Evolutionary conservation across 306 rosid species (phyloP), one percentile per base, ranked within the genome.

Genomic region (Cicer arietinum): DNA sequence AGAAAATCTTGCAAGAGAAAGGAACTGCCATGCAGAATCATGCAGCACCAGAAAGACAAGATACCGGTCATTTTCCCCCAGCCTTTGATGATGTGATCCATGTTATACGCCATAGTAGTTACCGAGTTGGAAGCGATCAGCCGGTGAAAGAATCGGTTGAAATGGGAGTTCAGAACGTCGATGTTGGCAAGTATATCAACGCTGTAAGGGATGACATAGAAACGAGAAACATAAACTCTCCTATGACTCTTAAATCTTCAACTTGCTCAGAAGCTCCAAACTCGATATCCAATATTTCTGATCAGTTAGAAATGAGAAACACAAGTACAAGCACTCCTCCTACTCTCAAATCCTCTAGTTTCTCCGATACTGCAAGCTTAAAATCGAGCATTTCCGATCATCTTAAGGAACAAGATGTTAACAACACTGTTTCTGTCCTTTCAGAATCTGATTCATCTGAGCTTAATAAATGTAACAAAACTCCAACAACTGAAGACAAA

Each of bases 81-180:
- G 98, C 90, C 50, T 92, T 95, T 86, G 99, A 92, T 59, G 99
- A 92, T 40, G 80, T 95, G 48, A 95, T 95, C 84, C 97, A 95
- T 83, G 99, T 95, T 14, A 92, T 95, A 70, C 89, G 99, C 69
- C 99, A 92, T 59, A 95, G 99, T 80, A 95, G 98, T 88, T 95
- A 86, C 74, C 97, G 99, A 0, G 92, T 95, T 52, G 99, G 92
- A 51, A 88, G 89, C 50, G 98, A 95, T 72, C 97, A 90, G 78
- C 86, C 98, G 39, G 86, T 86, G 3, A 78, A 86, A 67, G 99
- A 95, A 84, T 77, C 96, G 14, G 77, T 84, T 63, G 98, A 95
- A 89, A 84, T 86, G 93, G 99, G 96, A 71, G 91, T 89, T 78
- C 97, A 88, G 68, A 95, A 88, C 77, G 88, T 92, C 45, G 98